These are phyloP conservation scores for Suhomyces pyralidae DNA, from an alignment of 805 yeast genomes.

Conservation along the genomic window DNA sequence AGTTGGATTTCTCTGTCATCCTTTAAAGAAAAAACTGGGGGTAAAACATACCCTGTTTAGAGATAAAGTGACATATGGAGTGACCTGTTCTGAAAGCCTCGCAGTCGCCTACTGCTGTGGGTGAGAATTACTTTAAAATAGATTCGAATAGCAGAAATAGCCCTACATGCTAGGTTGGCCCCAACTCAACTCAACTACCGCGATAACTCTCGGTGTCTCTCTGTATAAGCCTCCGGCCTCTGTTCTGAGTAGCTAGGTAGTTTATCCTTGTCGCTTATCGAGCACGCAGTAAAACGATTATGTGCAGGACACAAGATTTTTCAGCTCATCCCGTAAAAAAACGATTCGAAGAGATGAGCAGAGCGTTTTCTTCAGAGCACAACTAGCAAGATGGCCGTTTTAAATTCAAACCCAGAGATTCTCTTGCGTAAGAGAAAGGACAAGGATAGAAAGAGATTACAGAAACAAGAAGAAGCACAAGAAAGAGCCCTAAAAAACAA, in stretches of 20 bases:
- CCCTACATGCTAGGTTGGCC: not conserved
- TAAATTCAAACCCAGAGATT: conserved; percentile 72
- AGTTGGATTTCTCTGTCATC: not conserved
- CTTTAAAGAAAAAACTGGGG: not conserved
- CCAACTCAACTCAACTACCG: not conserved
- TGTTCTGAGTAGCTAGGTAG: not conserved
- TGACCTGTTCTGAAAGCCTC: not conserved
- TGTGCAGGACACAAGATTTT: conserved; percentile 1
- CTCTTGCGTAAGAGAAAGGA: conserved; percentile 76
- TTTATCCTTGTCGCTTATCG: not conserved
- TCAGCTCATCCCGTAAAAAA: conserved; percentile 8
- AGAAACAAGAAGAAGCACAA: conserved; percentile 65
- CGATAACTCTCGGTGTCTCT: not conserved
- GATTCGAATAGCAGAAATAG: not conserved
- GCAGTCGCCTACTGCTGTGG: not conserved
- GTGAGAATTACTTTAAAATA: not conserved
- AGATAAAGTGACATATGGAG: not conserved
- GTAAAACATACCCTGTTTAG: not conserved
- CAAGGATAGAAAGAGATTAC: conserved; percentile 68
- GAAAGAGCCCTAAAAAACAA: conserved; percentile 47
- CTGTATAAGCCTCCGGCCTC: not conserved
- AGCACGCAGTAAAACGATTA: not conserved
- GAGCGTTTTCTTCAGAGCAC: not conserved
- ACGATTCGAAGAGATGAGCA: not conserved
- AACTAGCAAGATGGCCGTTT: conserved; percentile 36